phyloP scores from a whole-genome alignment of 148 eudicot genomes.

The Polygonum maritimum region DNA sequence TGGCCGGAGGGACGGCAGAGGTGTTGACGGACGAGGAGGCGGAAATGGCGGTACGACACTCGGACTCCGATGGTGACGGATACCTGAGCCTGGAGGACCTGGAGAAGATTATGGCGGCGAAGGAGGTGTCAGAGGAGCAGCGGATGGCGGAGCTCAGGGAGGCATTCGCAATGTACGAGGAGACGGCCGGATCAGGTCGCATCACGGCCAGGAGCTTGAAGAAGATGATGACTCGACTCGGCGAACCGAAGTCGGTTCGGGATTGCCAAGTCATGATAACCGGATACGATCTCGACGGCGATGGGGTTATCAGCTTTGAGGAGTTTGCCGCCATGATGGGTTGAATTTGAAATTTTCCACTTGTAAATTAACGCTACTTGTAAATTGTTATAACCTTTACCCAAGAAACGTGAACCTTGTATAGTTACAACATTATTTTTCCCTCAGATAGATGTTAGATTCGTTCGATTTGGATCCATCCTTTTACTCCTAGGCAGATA shows the following conservation, averaged over 20 bases:
- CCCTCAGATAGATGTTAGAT: too few species aligned
- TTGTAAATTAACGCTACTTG: neutral
- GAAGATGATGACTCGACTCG: slow-evolving; percentile 34
- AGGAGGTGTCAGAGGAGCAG: slow-evolving; percentile 22
- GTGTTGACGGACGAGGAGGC: slow-evolving; percentile 33
- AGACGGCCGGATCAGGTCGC: slow-evolving; percentile 17
- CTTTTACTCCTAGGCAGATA: too few species aligned
- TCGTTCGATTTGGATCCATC: too few species aligned
- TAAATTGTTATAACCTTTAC: too few species aligned
- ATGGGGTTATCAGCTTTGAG: slow-evolving; percentile 44
- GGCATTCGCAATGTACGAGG: slow-evolving; percentile 41
- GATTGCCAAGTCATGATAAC: slow-evolving; percentile 37
- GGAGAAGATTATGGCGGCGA: slow-evolving; percentile 16
- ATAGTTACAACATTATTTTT: too few species aligned
- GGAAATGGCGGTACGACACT: slow-evolving; percentile 26
- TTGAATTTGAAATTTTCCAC: slow-evolving; percentile 6
- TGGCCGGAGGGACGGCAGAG: slow-evolving; percentile 18
- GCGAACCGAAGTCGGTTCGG: slow-evolving; percentile 18
- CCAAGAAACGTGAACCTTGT: too few species aligned
- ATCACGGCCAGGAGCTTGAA: slow-evolving; percentile 48
- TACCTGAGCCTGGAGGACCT: slow-evolving; percentile 10
- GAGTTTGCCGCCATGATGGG: slow-evolving; percentile 44
- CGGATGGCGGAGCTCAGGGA: slow-evolving; percentile 25
- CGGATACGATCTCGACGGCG: slow-evolving; percentile 33
- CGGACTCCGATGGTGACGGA: slow-evolving; percentile 45